Conservation (phyloP, 345 rosid genomes). For the Syzygium grande region DNA sequence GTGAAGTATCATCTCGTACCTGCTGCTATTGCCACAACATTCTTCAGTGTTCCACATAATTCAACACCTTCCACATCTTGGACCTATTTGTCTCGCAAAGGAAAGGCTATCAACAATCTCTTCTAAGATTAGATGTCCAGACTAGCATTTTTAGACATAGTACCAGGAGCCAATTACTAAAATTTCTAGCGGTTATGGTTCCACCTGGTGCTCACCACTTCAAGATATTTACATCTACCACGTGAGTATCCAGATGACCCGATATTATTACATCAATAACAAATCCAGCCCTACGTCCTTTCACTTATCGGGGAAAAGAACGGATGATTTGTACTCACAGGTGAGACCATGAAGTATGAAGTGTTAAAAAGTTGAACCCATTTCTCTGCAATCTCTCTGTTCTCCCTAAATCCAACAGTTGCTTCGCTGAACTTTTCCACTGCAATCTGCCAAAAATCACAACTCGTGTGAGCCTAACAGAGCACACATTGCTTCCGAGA, state of each 20-base stretch:
- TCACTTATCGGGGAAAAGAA: neutral
- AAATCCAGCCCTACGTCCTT: neutral
- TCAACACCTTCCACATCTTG: conserved; percentile 97
- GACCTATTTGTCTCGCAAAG: conserved; percentile 26
- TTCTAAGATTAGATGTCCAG: neutral
- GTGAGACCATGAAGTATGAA: conserved; percentile 75
- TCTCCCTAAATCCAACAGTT: conserved; percentile 75
- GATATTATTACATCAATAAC: neutral
- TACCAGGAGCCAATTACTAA: neutral
- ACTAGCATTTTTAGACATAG: neutral
- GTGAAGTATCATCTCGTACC: conserved; percentile 24
- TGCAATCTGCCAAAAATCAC: conserved; percentile 50
- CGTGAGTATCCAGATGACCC: neutral
- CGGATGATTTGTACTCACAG: conserved; percentile 36
- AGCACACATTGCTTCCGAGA: neutral
- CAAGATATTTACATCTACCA: neutral
- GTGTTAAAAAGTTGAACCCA: conserved; percentile 91
- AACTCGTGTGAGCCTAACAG: neutral
- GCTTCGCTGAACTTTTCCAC: conserved; percentile 94
- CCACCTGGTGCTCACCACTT: neutral
- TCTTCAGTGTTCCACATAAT: conserved; percentile 93
- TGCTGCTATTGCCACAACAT: conserved; percentile 90
- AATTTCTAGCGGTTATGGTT: neutral
- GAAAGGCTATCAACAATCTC: neutral
- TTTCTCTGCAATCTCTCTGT: conserved; percentile 56